These are phyloP conservation scores for Avena insularis DNA, from an alignment of 176 grass and related monocot genomes.

Conservation along the genomic window DNA sequence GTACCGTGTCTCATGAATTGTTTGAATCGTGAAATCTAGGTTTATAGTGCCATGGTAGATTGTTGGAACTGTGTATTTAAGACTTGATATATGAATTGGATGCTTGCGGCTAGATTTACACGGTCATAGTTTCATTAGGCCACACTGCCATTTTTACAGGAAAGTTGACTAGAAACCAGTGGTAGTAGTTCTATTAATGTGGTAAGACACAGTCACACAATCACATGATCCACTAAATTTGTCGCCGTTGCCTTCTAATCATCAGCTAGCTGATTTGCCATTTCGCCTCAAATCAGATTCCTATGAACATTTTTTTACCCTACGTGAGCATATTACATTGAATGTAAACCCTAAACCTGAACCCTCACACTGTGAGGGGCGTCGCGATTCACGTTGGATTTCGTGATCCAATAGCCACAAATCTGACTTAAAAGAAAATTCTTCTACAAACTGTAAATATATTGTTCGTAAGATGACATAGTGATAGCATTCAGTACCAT, in stretches of 20 bases:
- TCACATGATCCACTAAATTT: background rate
- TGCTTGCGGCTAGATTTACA: background rate
- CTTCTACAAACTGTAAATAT: background rate
- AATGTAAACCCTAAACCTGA: background rate
- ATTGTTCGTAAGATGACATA: background rate
- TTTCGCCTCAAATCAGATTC: background rate
- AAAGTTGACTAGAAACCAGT: constrained; percentile 18
- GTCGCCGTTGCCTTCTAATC: background rate
- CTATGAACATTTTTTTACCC: background rate
- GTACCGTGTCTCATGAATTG: background rate
- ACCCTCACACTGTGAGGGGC: background rate
- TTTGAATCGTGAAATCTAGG: background rate
- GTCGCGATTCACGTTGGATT: background rate
- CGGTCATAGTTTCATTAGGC: background rate
- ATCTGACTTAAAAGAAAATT: background rate
- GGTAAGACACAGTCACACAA: background rate
- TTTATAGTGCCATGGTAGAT: background rate
- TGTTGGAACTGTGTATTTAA: background rate
- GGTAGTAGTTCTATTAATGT: constrained; percentile 8
- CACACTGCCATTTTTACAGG: background rate
- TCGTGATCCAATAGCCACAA: background rate
- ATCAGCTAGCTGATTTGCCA: background rate
- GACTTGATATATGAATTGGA: constrained; percentile 6
- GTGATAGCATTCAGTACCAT: background rate
- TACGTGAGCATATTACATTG: background rate